Conservation (phyloP, 2,329 filamentous ascomycete genomes). For the Dothideomycetes sp. region DNA sequence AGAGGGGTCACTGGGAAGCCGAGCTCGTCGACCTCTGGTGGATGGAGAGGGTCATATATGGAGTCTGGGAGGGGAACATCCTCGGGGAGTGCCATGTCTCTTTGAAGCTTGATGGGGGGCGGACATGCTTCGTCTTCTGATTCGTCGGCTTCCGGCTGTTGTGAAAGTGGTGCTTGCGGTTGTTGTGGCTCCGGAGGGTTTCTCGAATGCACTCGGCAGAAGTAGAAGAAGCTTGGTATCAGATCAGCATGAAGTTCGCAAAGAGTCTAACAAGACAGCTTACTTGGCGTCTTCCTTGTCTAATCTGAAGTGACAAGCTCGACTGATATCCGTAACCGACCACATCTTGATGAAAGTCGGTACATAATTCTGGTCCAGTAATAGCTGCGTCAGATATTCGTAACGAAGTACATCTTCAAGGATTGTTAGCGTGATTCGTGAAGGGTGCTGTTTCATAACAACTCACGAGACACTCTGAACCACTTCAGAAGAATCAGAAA, state of each 20-base stretch:
- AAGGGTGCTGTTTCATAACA: neutral
- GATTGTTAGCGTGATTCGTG: slow-evolving; percentile 12
- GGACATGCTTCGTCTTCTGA: slow-evolving; percentile 68
- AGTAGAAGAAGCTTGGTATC: slow-evolving; percentile 78
- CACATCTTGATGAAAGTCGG: slow-evolving; percentile 88
- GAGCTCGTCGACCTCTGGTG: slow-evolving; percentile 68
- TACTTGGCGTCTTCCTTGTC: slow-evolving; percentile 75
- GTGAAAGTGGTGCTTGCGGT: slow-evolving; percentile 5
- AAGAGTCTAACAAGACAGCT: slow-evolving; percentile 14
- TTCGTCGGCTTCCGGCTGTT: slow-evolving; percentile 21
- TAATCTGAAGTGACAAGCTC: slow-evolving; percentile 73
- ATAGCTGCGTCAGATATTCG: slow-evolving; percentile 85
- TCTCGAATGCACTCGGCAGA: slow-evolving; percentile 66
- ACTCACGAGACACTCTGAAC: slow-evolving; percentile 87
- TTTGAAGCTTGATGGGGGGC: slow-evolving; percentile 55
- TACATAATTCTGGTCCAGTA: slow-evolving; percentile 91
- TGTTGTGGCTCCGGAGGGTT: too few species aligned
- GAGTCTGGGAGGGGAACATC: slow-evolving; percentile 14
- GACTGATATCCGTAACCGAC: slow-evolving; percentile 86
- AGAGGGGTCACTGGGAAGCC: slow-evolving; percentile 65
- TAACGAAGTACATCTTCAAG: slow-evolving; percentile 77
- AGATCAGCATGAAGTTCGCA: slow-evolving; percentile 9
- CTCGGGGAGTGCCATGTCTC: slow-evolving; percentile 16
- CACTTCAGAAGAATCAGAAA: slow-evolving; percentile 85
- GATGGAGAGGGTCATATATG: too few species aligned